phyloP scores from a whole-genome alignment of 768 basidiomycete genomes.

The Leccinum imitatum region DNA sequence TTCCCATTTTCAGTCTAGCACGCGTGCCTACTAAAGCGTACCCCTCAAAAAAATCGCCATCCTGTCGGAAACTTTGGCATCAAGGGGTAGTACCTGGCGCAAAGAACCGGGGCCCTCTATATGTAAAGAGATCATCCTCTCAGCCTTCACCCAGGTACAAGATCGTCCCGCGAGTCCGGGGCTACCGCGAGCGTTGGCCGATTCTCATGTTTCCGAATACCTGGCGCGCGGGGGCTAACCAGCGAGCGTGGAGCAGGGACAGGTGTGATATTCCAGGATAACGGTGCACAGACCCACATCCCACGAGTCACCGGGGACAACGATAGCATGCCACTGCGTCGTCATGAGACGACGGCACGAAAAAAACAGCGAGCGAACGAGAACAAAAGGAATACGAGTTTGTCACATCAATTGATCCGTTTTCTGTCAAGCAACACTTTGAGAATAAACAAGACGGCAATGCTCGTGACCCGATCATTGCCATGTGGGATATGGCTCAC shows the following conservation, averaged over 20 bases:
- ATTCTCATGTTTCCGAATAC: neutral
- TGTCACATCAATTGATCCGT: conserved; percentile 2
- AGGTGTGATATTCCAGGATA: neutral
- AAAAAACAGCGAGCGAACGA: neutral
- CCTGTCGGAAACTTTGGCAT: conserved; percentile 15
- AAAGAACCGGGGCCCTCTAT: neutral
- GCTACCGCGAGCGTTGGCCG: neutral
- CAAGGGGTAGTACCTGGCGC: neutral
- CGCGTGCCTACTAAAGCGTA: neutral
- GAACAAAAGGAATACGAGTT: neutral
- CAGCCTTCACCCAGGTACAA: conserved; percentile 1
- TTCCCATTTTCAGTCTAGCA: conserved; percentile 1
- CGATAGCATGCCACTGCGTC: neutral
- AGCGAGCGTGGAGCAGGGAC: neutral
- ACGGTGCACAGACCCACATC: neutral
- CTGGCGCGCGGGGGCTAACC: neutral
- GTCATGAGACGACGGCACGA: neutral
- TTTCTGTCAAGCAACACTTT: neutral
- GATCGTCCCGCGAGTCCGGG: conserved; percentile 12
- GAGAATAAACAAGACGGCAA: neutral
- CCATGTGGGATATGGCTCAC: neutral
- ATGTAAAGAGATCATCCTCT: conserved; percentile 8
- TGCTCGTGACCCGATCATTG: neutral
- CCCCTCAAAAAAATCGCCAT: conserved; percentile 6
- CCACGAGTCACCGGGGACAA: neutral